Conservation (phyloP, 495 filamentous ascomycete species). For the Neurospora sp. region DNA sequence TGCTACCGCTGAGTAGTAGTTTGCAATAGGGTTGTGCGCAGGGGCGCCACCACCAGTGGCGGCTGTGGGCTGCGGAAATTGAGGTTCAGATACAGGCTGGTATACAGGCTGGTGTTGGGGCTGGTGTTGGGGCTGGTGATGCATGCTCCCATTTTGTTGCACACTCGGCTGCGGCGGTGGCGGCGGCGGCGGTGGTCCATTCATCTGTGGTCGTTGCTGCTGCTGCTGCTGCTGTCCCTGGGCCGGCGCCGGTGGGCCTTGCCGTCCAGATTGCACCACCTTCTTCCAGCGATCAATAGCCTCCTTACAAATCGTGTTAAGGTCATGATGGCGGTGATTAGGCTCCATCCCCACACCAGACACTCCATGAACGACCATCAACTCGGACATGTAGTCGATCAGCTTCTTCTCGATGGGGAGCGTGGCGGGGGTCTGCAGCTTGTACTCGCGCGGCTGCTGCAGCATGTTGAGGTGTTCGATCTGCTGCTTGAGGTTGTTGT, state of each 20-base stretch:
- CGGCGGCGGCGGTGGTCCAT: neutral
- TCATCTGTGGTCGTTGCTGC: neutral
- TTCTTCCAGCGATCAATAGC: constrained; percentile 45
- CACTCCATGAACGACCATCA: constrained; percentile 13
- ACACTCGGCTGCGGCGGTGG: neutral
- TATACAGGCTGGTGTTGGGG: neutral
- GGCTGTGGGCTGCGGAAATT: neutral
- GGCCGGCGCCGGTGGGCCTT: neutral
- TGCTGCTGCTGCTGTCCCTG: neutral
- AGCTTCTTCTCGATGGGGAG: constrained; percentile 44
- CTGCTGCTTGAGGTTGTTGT: constrained; percentile 58
- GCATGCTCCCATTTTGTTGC: neutral
- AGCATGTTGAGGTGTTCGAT: constrained; percentile 57
- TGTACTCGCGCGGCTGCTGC: constrained; percentile 64
- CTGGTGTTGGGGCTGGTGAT: neutral
- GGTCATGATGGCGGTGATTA: constrained; percentile 33
- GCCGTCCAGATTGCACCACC: constrained; percentile 14
- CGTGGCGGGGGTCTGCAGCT: constrained; percentile 51
- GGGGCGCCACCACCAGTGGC: neutral
- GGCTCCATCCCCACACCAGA: constrained; percentile 28
- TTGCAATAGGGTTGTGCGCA: neutral
- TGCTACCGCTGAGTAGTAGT: neutral
- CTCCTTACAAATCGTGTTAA: constrained; percentile 34
- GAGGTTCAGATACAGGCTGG: neutral
- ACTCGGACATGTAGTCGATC: constrained; percentile 25